Evolutionary conservation across 2,329 filamentous ascomycete genomes (phyloP).

Genomic region (Fusarium pseudocircinatum): DNA sequence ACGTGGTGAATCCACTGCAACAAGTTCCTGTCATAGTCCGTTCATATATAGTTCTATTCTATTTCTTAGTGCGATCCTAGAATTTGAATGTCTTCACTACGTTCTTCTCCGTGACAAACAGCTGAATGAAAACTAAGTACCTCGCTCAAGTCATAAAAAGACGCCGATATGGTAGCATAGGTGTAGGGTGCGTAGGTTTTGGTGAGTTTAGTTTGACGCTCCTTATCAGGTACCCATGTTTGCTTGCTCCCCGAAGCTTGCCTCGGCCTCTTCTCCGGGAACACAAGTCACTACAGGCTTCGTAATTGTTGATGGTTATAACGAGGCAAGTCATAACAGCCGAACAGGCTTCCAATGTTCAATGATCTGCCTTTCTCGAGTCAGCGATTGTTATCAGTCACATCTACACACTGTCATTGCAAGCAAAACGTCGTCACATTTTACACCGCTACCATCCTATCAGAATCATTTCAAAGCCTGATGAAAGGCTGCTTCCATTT

Average conservation of each 20-base stretch:
- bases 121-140: too few species aligned
- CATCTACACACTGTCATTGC: background rate
- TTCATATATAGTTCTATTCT: too few species aligned
- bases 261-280: background rate
- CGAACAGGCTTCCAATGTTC: background rate
- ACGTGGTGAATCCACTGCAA: fast-evolving
- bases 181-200: too few species aligned
- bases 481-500: background rate
- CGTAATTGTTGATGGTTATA: background rate
- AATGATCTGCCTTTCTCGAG: background rate
- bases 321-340: background rate
- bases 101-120: background rate
- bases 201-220: background rate
- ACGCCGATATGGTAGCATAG: too few species aligned
- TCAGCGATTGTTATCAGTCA: background rate
- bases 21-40: fast-evolving
- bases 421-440: background rate
- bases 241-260: background rate
- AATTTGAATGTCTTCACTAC: background rate
- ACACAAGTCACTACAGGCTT: background rate
- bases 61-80: background rate
- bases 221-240: fast-evolving
- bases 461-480: background rate
- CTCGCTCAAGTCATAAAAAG: too few species aligned
- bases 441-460: background rate